Evolutionary conservation across 306 rosid species (phyloP).

Genomic region (Lablab purpureus): DNA sequence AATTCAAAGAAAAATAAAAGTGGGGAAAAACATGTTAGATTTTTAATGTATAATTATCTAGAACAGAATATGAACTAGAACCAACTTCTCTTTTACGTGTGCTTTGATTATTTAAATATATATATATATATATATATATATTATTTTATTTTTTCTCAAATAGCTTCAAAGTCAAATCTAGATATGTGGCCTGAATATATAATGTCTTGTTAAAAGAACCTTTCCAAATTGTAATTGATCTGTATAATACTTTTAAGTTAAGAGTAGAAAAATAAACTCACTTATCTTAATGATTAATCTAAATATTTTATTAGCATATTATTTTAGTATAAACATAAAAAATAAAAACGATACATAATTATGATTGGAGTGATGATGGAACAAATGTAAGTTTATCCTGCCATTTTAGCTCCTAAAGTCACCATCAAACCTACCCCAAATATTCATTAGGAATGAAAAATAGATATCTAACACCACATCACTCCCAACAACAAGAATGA

Average conservation of each 20-base stretch:
- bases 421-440: slow-evolving; percentile 7
- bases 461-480: background rate
- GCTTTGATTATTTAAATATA: background rate
- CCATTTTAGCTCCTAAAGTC: background rate
- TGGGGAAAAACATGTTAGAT: background rate
- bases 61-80: background rate
- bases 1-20: background rate
- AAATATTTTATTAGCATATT: background rate
- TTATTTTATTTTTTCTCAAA: background rate
- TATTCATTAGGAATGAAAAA: background rate
- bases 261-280: background rate
- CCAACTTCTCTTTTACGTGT: background rate
- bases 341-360: background rate
- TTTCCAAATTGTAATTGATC: background rate
- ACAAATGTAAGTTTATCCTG: background rate
- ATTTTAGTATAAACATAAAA: background rate
- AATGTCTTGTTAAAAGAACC: background rate
- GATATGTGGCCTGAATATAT: background rate
- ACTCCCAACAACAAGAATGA: background rate
- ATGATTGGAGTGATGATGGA: background rate
- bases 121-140: too few species aligned
- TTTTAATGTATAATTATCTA: background rate
- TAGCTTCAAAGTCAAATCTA: background rate
- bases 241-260: background rate
- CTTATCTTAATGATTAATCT: background rate